These are phyloP conservation scores for Phialophora verrucosa DNA, from an alignment of 2,329 filamentous ascomycete genomes.

Conservation along the genomic window DNA sequence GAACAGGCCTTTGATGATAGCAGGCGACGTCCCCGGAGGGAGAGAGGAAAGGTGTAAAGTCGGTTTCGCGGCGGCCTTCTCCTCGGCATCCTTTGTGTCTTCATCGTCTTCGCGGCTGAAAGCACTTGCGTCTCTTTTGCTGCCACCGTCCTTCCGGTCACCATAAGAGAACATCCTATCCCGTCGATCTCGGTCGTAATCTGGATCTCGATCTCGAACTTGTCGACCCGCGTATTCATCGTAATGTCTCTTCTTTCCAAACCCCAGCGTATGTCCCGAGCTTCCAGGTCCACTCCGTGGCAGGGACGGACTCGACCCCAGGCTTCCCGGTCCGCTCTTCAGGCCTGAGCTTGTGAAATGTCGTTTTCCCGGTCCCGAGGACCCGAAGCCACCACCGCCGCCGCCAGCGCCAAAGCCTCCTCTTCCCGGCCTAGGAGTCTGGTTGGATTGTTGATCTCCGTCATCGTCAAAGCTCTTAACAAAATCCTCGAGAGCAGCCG, in stretches of 20 bases:
- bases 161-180: slow-evolving; percentile 31
- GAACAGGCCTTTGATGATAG: slow-evolving; percentile 55
- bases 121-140: slow-evolving; percentile 4
- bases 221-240: slow-evolving; percentile 43
- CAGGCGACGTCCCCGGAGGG: slow-evolving; percentile 58
- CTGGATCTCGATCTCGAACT: slow-evolving; percentile 47
- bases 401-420: slow-evolving; percentile 43
- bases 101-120: slow-evolving; percentile 25
- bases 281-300: slow-evolving; percentile 68
- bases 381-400: slow-evolving; percentile 41
- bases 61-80: slow-evolving; percentile 58
- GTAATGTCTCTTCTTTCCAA: slow-evolving; percentile 62
- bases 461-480: slow-evolving; percentile 70
- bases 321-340: slow-evolving; percentile 56
- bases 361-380: slow-evolving; percentile 58
- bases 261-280: slow-evolving; percentile 60
- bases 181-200: slow-evolving; percentile 23
- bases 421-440: slow-evolving; percentile 37
- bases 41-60: slow-evolving; percentile 61
- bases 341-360: slow-evolving; percentile 63
- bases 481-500: slow-evolving; percentile 84
- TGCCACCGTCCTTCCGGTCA: slow-evolving; percentile 20
- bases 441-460: slow-evolving; percentile 35
- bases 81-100: slow-evolving; percentile 33
- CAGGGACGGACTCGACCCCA: slow-evolving; percentile 47